phyloP scores from a whole-genome alignment of 805 yeast species.

The Yarrowia sp. region DNA sequence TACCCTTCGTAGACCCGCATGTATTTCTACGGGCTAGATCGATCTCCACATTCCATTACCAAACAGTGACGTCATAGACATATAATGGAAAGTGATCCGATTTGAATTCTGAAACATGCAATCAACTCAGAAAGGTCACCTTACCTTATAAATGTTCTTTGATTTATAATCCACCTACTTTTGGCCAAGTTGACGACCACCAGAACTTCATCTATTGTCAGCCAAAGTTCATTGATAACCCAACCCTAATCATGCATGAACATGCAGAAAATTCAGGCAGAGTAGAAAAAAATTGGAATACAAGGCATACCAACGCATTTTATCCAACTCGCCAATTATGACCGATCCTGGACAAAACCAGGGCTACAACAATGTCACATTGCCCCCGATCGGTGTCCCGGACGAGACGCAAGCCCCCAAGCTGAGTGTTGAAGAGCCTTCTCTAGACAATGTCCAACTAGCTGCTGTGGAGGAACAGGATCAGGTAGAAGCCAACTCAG shows the following conservation, averaged over 20 bases:
- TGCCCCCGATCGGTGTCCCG: neutral
- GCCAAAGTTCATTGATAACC: neutral
- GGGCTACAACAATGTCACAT: neutral
- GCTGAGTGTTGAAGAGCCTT: neutral
- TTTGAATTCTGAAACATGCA: too few relatives aligned
- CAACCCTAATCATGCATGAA: constrained; percentile 35
- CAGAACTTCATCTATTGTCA: neutral
- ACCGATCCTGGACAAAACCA: neutral
- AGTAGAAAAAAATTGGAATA: neutral
- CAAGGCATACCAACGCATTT: too few relatives aligned
- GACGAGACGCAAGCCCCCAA: neutral
- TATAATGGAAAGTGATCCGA: too few relatives aligned
- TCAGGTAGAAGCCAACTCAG: neutral
- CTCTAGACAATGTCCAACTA: neutral
- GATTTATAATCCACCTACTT: too few relatives aligned
- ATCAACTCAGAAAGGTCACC: too few relatives aligned
- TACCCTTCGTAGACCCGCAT: too few relatives aligned
- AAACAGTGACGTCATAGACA: neutral
- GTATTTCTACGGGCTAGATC: too few relatives aligned
- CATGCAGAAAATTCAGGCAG: constrained; percentile 21
- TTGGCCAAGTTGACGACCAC: too few relatives aligned
- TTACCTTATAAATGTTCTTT: too few relatives aligned
- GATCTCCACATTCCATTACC: neutral
- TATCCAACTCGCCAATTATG: neutral
- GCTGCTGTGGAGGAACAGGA: neutral